A percentile compares a stretch with the other conserved stretches of the same genome.
These are phyloP conservation scores for Candida suzukii DNA, from an alignment of 805 yeast genomes.

Conservation along the genomic window DNA sequence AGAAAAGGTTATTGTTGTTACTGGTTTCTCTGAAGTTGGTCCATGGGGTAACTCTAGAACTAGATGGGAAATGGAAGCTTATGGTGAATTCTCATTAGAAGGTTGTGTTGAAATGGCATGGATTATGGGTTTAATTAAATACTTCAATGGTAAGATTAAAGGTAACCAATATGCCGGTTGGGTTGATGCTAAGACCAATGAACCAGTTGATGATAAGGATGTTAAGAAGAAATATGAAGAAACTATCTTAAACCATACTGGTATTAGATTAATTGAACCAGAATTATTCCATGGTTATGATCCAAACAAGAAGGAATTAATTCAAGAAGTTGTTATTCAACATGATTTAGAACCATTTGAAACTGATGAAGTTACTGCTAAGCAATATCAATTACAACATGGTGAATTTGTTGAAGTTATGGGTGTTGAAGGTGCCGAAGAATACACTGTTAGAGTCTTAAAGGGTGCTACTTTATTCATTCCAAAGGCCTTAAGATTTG, in stretches of 20 bases:
- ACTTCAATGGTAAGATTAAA: conserved; percentile 85
- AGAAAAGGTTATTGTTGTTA: conserved; percentile 87
- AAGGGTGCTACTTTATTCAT: conserved; percentile 88
- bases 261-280: conserved; percentile 95
- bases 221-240: conserved; percentile 88
- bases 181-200: conserved; percentile 91
- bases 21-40: conserved; percentile 98
- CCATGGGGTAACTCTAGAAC: conserved; percentile 99
- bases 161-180: conserved; percentile 93
- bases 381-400: conserved; percentile 88
- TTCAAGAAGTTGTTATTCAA: conserved; percentile 95
- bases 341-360: conserved; percentile 96
- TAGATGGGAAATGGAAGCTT: conserved; percentile 99
- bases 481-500: conserved; percentile 78
- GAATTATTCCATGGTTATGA: conserved; percentile 91
- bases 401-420: conserved; percentile 91
- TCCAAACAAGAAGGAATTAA: conserved; percentile 85
- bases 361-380: conserved; percentile 91
- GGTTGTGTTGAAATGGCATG: conserved; percentile 99
- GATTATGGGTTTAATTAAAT: conserved; percentile 97
- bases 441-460: conserved; percentile 81
- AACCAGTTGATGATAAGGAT: conserved; percentile 92
- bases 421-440: conserved; percentile 84
- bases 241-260: conserved; percentile 84
- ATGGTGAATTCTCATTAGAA: conserved; percentile 91